A percentile compares a stretch with the other conserved stretches of the same genome.
Conservation (phyloP, 2,329 filamentous ascomycete genomes). For the Fusarium begoniae region DNA sequence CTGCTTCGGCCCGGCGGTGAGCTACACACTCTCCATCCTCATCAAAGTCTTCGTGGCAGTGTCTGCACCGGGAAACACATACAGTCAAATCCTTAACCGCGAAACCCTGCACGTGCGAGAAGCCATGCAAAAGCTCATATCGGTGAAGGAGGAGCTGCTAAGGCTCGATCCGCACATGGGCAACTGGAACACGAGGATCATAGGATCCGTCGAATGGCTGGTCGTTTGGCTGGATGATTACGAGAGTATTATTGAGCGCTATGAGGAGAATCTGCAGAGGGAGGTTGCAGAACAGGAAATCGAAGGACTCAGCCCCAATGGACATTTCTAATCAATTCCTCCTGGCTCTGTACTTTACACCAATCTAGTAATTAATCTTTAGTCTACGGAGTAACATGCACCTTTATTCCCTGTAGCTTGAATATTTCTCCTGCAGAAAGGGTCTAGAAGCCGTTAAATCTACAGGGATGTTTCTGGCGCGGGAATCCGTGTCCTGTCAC, state of each 20-base stretch:
- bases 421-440: not conserved
- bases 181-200: slow-evolving; percentile 31
- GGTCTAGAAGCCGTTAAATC: slow-evolving; percentile 16
- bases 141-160: slow-evolving; percentile 9
- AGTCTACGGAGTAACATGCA: not conserved
- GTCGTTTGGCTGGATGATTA: slow-evolving; percentile 24
- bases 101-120: slow-evolving; percentile 4
- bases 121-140: slow-evolving; percentile 18
- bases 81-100: slow-evolving; percentile 5
- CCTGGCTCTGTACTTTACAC: not conserved
- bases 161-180: slow-evolving; percentile 25
- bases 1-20: slow-evolving; percentile 24
- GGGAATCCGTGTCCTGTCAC: not conserved
- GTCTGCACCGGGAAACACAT: slow-evolving; percentile 26
- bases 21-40: slow-evolving; percentile 27
- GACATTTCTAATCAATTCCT: slow-evolving; percentile 14
- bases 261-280: slow-evolving; percentile 26
- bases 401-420: not conserved
- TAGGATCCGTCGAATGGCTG: slow-evolving; percentile 29
- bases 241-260: slow-evolving; percentile 19
- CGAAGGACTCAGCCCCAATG: slow-evolving; percentile 23
- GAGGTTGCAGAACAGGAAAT: slow-evolving; percentile 24
- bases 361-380: not conserved
- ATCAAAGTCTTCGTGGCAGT: slow-evolving; percentile 29
- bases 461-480: not conserved